Conservation (phyloP, 2,329 filamentous ascomycete genomes). For the Diaporthe aspalathi region DNA sequence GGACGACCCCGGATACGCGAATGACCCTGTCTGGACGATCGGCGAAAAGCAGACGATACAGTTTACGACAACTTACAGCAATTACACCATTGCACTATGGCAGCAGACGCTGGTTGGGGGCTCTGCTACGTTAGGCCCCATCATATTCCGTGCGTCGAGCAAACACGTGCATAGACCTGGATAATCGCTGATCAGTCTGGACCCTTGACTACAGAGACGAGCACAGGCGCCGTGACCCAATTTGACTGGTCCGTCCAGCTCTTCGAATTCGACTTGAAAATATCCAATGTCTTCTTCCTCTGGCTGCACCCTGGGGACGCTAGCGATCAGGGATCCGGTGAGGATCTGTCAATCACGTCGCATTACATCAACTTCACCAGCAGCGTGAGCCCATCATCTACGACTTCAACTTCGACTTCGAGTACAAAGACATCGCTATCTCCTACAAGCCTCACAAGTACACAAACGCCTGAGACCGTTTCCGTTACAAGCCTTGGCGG, state of each 20-base stretch:
- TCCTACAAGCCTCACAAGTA: neutral
- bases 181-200: neutral
- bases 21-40: conserved; percentile 9
- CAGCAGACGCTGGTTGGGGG: conserved; percentile 39
- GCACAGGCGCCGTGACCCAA: conserved; percentile 10
- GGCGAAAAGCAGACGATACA: conserved; percentile 40
- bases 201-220: conserved; percentile 34
- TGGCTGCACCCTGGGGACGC: conserved; percentile 6
- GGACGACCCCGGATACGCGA: neutral
- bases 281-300: conserved; percentile 11
- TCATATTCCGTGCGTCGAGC: conserved; percentile 35
- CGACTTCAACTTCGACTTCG: neutral
- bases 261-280: conserved; percentile 12
- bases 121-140: conserved; percentile 39
- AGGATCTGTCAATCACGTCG: neutral
- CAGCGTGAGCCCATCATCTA: neutral
- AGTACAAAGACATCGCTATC: neutral
- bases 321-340: neutral
- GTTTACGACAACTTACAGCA: conserved; percentile 42
- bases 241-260: conserved; percentile 21
- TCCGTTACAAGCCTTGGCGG: neutral
- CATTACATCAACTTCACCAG: conserved; percentile 11
- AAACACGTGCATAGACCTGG: neutral
- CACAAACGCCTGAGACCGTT: neutral
- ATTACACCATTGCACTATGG: conserved; percentile 45